Evolutionary conservation across 2,329 filamentous ascomycete genomes (phyloP).

Genomic region (Trichoderma sp.): DNA sequence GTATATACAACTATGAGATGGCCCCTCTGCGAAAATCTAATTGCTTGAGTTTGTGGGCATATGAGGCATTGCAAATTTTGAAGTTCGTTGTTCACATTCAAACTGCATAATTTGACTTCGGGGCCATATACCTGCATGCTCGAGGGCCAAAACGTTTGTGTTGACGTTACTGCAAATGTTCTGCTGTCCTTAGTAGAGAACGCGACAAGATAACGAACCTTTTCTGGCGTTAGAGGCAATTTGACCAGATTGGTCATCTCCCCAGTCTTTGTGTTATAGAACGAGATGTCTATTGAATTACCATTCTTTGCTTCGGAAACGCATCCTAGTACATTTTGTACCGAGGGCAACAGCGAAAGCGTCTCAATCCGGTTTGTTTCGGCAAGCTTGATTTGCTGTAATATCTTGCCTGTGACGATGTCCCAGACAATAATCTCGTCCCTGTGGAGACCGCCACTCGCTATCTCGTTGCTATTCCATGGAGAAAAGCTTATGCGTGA

Average conservation of each 20-base stretch:
- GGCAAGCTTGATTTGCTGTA: background rate
- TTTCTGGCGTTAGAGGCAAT: background rate
- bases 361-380: too few species aligned
- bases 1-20: background rate
- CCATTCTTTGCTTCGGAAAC: background rate
- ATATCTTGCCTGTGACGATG: background rate
- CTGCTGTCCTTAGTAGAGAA: background rate
- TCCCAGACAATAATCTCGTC: background rate
- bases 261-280: background rate
- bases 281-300: background rate
- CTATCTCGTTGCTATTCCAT: background rate
- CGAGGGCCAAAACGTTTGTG: too few species aligned
- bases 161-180: too few species aligned
- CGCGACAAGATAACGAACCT: background rate
- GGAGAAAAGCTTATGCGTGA: background rate
- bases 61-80: background rate
- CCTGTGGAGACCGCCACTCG: background rate
- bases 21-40: background rate
- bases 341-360: background rate
- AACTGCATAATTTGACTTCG: background rate
- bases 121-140: too few species aligned
- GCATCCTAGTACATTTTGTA: background rate
- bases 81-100: background rate
- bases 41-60: accelerated
- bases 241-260: background rate